Evolutionary conservation across 352 stramenopile genomes (phyloP).

Genomic region (Phytophthora palmivora): DNA sequence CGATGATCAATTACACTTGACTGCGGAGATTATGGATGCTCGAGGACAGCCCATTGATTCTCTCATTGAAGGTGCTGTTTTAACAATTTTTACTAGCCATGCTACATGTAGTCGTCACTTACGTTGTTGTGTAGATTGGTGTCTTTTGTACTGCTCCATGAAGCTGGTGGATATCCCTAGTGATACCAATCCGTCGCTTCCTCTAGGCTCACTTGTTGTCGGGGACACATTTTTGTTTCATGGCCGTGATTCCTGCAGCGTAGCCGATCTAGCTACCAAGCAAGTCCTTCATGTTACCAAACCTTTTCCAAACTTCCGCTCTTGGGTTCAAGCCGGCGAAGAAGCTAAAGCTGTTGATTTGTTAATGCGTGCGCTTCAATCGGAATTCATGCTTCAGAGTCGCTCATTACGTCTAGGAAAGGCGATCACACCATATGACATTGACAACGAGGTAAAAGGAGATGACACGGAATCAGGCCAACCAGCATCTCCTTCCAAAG

Average conservation of each 20-base stretch:
- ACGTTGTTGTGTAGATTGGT: slow-evolving; percentile 46
- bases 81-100: no score
- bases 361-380: slow-evolving; percentile 54
- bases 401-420: slow-evolving; percentile 54
- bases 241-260: slow-evolving; percentile 1
- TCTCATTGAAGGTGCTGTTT: slow-evolving; percentile 32
- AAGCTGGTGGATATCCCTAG: slow-evolving; percentile 47
- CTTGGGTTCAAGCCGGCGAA: slow-evolving; percentile 58
- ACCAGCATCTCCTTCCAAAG: slow-evolving; percentile 36
- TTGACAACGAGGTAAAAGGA: slow-evolving; percentile 21
- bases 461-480: background rate
- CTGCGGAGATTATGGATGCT: slow-evolving; percentile 53
- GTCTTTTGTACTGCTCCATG: slow-evolving; percentile 62
- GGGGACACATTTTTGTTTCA: slow-evolving; percentile 65
- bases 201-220: slow-evolving; percentile 58
- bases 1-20: slow-evolving; percentile 44
- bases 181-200: slow-evolving; percentile 15
- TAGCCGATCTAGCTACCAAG: background rate
- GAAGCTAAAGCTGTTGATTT: slow-evolving; percentile 54
- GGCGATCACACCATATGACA: slow-evolving; percentile 45
- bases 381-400: slow-evolving; percentile 73
- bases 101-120: slow-evolving; percentile 6
- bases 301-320: slow-evolving; percentile 67
- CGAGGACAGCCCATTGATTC: slow-evolving; percentile 38
- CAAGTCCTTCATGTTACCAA: slow-evolving; percentile 56